Base-by-base conservation (phyloP, 805 yeast species). In the Hanseniaspora hatyaiensis region DNA sequence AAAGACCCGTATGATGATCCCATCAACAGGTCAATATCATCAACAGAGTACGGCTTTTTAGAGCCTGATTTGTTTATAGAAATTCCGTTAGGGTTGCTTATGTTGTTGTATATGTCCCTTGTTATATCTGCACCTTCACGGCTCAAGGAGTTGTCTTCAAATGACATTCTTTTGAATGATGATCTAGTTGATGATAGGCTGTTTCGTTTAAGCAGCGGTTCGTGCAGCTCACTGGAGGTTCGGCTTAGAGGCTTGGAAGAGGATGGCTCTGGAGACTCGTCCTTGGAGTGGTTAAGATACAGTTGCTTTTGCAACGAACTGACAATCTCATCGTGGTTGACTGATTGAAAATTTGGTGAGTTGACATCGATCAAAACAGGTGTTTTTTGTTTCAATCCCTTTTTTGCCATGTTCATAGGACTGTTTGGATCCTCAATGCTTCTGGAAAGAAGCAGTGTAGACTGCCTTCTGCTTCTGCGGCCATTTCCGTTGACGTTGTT, bases 51-150 rank as follows among this genome's bases (percentile, higher is more conserved):
- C 6, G 52, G 51, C 37, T 49, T 55, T 16, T 46, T 51, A 5
- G 34, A 36, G 16, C 52, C 50, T 15, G 31, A 34, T 15, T 48
- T 47, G 29, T 47, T 51, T 15, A 36, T 37, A 11, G 28, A 19
- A 3, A 39, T 36, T 4, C 34, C 47, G 29, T 44, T 37, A 12
- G 44, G 44, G 26, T 34, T 49, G 9, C 49, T 44, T 6, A 55
- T 56, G 43, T 57, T 44, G 20, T 56, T 58, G 50, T 64, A 65
- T 4, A 65, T 59, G 30, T 65, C 69, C 52, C 68, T 53, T 4
- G 66, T 55, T 4, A 65, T 63, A 51, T 65, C 68, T 23, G 66
- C 69, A 2, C 67, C 69, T 11, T 58, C 58, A 16, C 59, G 53
- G 6, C 50, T 50, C 15, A 58, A 50, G 30, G 48, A 55, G 55